These are phyloP conservation scores for Fusarium sp. DNA, from an alignment of 2,329 filamentous ascomycete genomes.

Conservation along the genomic window DNA sequence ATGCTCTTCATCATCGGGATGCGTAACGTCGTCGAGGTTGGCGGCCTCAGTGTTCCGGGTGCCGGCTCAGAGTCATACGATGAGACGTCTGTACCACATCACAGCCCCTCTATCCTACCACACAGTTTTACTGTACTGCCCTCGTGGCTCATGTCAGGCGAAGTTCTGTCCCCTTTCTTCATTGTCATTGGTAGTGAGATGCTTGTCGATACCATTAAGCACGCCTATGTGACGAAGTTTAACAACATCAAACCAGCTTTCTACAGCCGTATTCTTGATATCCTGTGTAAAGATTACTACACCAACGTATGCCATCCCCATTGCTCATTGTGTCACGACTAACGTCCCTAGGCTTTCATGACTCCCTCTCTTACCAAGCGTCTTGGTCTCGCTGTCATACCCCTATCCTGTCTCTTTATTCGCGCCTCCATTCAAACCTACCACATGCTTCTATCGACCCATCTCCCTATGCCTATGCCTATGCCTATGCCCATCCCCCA, in stretches of 20 bases:
- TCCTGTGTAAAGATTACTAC: conserved; percentile 97
- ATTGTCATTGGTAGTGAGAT: conserved; percentile 96
- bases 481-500: conserved; percentile 73
- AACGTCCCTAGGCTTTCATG: conserved; percentile 74
- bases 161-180: conserved; percentile 91
- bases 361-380: conserved; percentile 90
- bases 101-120: conserved; percentile 80
- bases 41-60: conserved; percentile 75
- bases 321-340: conserved; percentile 10
- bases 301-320: conserved; percentile 72
- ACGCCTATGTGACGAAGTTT: conserved; percentile 98
- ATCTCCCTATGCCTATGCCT: conserved; percentile 80
- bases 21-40: conserved; percentile 95
- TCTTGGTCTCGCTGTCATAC: conserved; percentile 89
- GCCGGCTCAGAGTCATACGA: conserved; percentile 60
- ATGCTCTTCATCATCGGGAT: conserved; percentile 97
- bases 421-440: conserved; percentile 95
- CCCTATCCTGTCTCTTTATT: conserved; percentile 93
- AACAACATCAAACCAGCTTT: conserved; percentile 95
- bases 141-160: conserved; percentile 77
- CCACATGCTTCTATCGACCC: conserved; percentile 94
- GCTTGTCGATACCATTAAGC: conserved; percentile 96
- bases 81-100: conserved; percentile 66
- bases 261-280: conserved; percentile 89
- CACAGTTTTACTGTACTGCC: conserved; percentile 92